Base-by-base conservation (phyloP, 2,329 filamentous ascomycete genomes). In the Metarhizium guizhouense region DNA sequence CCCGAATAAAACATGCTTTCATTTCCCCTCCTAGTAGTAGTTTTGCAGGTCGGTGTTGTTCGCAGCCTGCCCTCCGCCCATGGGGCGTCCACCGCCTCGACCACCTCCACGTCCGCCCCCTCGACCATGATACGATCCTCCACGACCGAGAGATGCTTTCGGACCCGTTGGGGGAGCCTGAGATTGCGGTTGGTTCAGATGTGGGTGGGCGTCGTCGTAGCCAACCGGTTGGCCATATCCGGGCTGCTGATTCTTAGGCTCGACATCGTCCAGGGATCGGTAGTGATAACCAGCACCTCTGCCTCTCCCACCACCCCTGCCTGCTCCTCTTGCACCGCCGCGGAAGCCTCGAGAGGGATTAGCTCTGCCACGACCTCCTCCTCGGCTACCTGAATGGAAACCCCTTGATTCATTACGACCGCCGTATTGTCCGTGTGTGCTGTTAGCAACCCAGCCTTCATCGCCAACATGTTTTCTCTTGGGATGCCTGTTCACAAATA, bases 181-280 rank as follows among this genome's bases (percentile, higher is more conserved):
- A 29, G n/a, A 56, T 54, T 49, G 50, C 38, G 53, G 56, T n/a
- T 61, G 64, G 56, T 49, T 62, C 36, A 64, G 65, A 51, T 65
- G 59, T 48, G 64, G 61, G 47, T 61, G 59, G 66, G 66, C 65
- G 60, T 79, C 77, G 51, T 79, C 76, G 58, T 79, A 80, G 47
- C 74, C 74, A n/a, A 78, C 72, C 40, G 68, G 67, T 58, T 70
- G 65, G 10, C 69, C 68, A 50, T 71, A 73, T 10, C 72, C 74
- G 34, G 70, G n/a, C 40, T 76, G 73, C 57, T 72, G 72, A 48
- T 77, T 76, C 51, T 73, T 73, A 47, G 73, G 71, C 30, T 77
- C 78, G 32, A 84, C 76, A 61, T 90, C 86, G 65, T 89, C 86
- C 2, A 89, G 75, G 2, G 85, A 88, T 56, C 80, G 78, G 66